These are phyloP conservation scores for Gracilaria vermiculophylla DNA, from an alignment of 23 red algal species.

Conservation along the genomic window DNA sequence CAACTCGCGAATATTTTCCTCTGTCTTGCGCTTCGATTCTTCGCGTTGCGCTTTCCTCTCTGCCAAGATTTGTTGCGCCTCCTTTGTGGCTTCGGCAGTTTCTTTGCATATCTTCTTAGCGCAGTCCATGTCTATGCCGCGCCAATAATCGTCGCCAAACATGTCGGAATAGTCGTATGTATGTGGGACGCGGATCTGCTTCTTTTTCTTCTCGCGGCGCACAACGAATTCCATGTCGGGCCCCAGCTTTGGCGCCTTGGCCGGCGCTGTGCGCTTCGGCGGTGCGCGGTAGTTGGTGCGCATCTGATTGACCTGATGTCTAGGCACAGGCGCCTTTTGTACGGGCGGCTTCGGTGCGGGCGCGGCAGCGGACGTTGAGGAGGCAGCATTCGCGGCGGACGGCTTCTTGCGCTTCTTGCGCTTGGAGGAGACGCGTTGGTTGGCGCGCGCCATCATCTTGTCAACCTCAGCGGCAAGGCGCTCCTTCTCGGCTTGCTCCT, in stretches of 20 bases:
- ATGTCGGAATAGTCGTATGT: constrained; percentile 56
- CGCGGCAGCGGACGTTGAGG: background rate
- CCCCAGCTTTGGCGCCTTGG: background rate
- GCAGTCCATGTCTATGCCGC: constrained; percentile 20
- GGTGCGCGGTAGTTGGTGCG: background rate
- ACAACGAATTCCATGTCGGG: constrained; percentile 57
- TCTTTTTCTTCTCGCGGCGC: constrained; percentile 23
- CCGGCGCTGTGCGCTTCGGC: background rate
- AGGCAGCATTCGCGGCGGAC: background rate
- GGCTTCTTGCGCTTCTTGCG: background rate
- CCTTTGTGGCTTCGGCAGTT: constrained; percentile 9
- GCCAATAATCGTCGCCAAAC: constrained; percentile 55
- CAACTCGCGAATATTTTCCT: constrained; percentile 17
- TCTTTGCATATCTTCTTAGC: constrained; percentile 30
- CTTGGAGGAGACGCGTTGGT: background rate
- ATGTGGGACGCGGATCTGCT: constrained; percentile 51
- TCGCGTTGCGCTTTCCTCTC: constrained; percentile 12
- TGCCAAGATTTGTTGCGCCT: constrained; percentile 22
- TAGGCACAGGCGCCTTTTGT: background rate
- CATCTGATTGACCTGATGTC: background rate
- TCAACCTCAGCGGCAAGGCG: constrained; percentile 7
- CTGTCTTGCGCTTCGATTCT: background rate
- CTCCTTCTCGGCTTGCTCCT: constrained; percentile 3
- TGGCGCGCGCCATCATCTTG: constrained; percentile 10
- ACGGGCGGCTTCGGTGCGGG: background rate